phyloP scores from a whole-genome alignment of 2,329 filamentous ascomycete genomes.

The Xylariaceae sp. region DNA sequence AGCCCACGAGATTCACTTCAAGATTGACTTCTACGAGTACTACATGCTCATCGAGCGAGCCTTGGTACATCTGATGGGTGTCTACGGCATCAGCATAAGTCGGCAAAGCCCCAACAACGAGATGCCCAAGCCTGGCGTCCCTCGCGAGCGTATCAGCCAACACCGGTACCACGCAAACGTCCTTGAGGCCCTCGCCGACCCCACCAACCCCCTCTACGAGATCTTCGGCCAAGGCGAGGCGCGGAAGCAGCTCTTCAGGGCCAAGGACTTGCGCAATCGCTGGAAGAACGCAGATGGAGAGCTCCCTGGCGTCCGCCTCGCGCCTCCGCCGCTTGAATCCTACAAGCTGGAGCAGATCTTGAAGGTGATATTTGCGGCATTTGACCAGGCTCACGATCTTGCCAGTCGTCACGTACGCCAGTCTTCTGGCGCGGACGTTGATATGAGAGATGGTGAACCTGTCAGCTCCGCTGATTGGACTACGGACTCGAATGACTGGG shows the following conservation, averaged over 20 bases:
- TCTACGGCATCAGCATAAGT: conserved; percentile 49
- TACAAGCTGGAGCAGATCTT: conserved; percentile 62
- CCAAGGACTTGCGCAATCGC: conserved; percentile 66
- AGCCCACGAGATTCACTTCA: conserved; percentile 61
- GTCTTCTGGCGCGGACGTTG: conserved; percentile 2
- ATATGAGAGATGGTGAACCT: conserved; percentile 3
- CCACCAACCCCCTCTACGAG: conserved; percentile 50
- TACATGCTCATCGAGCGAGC: conserved; percentile 70
- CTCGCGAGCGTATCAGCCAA: conserved; percentile 19
- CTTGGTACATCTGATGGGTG: conserved; percentile 60
- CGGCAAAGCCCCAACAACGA: conserved; percentile 5
- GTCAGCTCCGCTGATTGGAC: conserved; percentile 16
- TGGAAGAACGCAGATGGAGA: conserved; percentile 61
- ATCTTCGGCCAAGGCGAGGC: conserved; percentile 50
- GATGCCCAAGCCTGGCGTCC: conserved; percentile 21
- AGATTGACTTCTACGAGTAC: conserved; percentile 74
- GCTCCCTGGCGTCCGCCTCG: conserved; percentile 1
- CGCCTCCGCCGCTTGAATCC: conserved; percentile 44
- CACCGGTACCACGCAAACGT: conserved; percentile 70
- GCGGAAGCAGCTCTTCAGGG: conserved; percentile 54
- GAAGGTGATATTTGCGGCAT: conserved; percentile 49
- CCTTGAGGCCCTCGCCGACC: conserved; percentile 55
- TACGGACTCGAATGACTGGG: conserved; percentile 43
- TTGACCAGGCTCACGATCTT: conserved; percentile 53
- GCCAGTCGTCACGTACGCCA: conserved; percentile 41